Percentiles rank a stretch among this genome's conserved stretches.
These are phyloP conservation scores for Herpetospermum pedunculosum DNA, from an alignment of 306 rosid species.

Conservation along the genomic window DNA sequence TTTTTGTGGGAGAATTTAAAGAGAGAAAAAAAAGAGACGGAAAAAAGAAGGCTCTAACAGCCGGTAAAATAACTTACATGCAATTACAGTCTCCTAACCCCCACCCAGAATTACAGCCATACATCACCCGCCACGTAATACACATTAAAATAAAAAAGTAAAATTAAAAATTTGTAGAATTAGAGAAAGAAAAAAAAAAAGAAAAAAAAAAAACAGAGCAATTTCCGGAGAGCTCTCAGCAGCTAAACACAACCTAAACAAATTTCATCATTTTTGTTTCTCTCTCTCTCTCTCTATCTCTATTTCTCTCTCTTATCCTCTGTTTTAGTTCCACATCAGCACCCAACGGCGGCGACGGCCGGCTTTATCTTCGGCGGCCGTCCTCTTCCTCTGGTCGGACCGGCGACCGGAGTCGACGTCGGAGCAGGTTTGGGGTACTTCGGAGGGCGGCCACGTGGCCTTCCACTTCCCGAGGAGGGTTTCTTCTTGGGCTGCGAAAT, in stretches of 20 bases:
- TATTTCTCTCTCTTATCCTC: background rate
- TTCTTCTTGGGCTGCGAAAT: slow-evolving; percentile 15
- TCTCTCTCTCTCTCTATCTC: slow-evolving; percentile 5
- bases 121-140: slow-evolving; percentile 11
- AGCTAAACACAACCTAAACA: background rate
- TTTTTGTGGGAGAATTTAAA: background rate
- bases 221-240: slow-evolving; percentile 3
- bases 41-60: background rate
- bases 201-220: background rate
- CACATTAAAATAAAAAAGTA: background rate
- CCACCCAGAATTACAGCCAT: slow-evolving; percentile 10
- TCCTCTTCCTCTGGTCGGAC: slow-evolving; percentile 37
- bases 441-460: slow-evolving; percentile 58
- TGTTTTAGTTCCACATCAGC: slow-evolving; percentile 18
- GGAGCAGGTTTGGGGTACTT: slow-evolving; percentile 28
- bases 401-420: slow-evolving; percentile 4
- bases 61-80: slow-evolving; percentile 7
- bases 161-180: background rate
- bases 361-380: slow-evolving; percentile 51
- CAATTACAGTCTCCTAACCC: slow-evolving; percentile 8
- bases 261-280: background rate
- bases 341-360: slow-evolving; percentile 28
- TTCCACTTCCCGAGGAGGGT: slow-evolving; percentile 19
- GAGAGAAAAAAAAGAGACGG: background rate
- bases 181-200: background rate